Percentiles rank a stretch among this genome's conserved stretches.
phyloP scores from a whole-genome alignment of 371 early-diverging fungal genomes.

The Lichtheimia ornata region DNA sequence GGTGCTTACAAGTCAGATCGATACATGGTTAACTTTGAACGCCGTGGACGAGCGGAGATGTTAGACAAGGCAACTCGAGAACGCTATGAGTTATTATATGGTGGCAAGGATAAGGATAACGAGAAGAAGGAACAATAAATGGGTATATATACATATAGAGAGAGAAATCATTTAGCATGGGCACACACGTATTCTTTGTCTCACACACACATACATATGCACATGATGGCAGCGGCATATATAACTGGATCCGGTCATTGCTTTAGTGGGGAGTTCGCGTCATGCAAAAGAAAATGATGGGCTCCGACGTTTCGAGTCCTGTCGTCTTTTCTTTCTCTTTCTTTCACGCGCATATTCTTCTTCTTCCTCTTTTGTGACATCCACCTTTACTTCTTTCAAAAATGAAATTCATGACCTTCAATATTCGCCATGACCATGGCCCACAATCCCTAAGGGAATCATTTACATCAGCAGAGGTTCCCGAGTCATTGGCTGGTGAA shows the following conservation, averaged over 20 bases:
- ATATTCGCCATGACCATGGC: constrained; percentile 42
- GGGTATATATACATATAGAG: background rate
- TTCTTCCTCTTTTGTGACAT: constrained; percentile 12
- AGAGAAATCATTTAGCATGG: no score
- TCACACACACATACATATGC: no score
- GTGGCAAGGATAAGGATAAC: constrained; percentile 20
- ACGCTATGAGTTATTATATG: constrained; percentile 48
- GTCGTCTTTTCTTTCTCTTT: constrained; percentile 15
- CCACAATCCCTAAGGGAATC: constrained; percentile 14
- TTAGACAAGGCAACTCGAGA: constrained; percentile 44
- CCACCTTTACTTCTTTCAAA: constrained; percentile 2
- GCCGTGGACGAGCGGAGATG: constrained; percentile 49
- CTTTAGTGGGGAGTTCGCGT: background rate
- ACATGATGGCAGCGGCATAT: no score
- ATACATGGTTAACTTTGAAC: constrained; percentile 55
- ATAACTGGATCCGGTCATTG: no score
- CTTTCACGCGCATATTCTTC: constrained; percentile 10
- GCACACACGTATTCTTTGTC: no score
- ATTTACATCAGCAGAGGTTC: constrained; percentile 23
- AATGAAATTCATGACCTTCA: constrained; percentile 46
- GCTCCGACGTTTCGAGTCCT: background rate
- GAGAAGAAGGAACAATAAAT: constrained; percentile 6
- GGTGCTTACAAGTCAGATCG: constrained; percentile 55
- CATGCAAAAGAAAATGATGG: background rate
- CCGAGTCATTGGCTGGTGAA: constrained; percentile 33